Evolutionary conservation across 2,329 filamentous ascomycete species (phyloP).

Genomic region (Aspergillus arachidicola): DNA sequence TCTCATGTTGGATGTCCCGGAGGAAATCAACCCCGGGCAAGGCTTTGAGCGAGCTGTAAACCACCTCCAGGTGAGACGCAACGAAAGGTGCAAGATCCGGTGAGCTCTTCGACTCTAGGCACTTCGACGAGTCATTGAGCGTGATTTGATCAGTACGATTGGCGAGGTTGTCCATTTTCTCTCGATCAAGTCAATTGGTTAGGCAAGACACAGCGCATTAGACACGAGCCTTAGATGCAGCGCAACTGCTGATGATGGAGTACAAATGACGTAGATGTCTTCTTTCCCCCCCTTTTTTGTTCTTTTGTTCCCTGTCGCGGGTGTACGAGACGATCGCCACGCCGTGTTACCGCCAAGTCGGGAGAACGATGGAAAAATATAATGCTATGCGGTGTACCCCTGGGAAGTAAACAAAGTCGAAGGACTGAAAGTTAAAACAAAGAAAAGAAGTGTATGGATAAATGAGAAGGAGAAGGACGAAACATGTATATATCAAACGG

Average conservation of each 20-base stretch:
- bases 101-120: constrained; percentile 1
- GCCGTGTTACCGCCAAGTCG: constrained; percentile 2
- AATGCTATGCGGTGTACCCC: background rate
- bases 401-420: background rate
- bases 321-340: background rate
- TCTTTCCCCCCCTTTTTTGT: too few species aligned
- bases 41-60: constrained; percentile 35
- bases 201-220: background rate
- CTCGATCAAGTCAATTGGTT: background rate
- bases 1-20: constrained; percentile 25
- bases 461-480: background rate
- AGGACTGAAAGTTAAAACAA: background rate
- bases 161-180: constrained; percentile 14
- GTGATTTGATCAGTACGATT: constrained; percentile 19
- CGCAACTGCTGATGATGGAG: background rate
- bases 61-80: constrained; percentile 35
- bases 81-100: constrained; percentile 37
- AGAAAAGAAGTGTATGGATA: background rate
- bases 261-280: background rate
- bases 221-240: background rate
- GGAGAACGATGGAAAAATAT: background rate
- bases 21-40: constrained; percentile 27
- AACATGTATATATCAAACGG: background rate
- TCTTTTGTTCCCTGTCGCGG: background rate
- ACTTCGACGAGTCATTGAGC: constrained; percentile 11